phyloP scores from a whole-genome alignment of 768 basidiomycete species.

The Agaricus sinodeliciosus region DNA sequence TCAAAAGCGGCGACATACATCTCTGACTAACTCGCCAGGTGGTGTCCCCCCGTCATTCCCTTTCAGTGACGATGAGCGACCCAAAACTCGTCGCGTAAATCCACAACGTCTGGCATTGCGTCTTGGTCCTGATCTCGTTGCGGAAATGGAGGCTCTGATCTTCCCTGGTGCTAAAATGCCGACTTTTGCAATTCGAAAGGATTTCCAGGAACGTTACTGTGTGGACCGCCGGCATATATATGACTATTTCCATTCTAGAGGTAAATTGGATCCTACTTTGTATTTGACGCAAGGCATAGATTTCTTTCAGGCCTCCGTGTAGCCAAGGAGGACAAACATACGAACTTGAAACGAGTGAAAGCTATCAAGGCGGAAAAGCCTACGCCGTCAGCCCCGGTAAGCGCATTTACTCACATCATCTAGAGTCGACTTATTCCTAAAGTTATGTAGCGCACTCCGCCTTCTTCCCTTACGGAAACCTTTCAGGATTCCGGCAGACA shows the following conservation, averaged over 20 bases:
- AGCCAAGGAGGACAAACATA: slow-evolving; percentile 57
- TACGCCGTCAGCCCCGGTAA: neutral
- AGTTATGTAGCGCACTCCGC: neutral
- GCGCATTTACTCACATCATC: neutral
- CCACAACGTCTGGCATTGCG: slow-evolving; percentile 64
- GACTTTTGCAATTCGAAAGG: slow-evolving; percentile 60
- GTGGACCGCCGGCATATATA: slow-evolving; percentile 73
- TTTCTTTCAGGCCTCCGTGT: slow-evolving; percentile 42
- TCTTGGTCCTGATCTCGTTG: slow-evolving; percentile 58
- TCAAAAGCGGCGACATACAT: slow-evolving; percentile 17
- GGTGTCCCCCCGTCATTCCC: slow-evolving; percentile 15
- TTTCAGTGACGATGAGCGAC: slow-evolving; percentile 27
- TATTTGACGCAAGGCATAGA: neutral
- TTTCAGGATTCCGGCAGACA: neutral
- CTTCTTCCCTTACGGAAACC: neutral
- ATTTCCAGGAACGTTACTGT: slow-evolving; percentile 62
- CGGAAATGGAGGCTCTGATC: slow-evolving; percentile 68
- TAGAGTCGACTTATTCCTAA: neutral
- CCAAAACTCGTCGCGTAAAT: slow-evolving; percentile 52
- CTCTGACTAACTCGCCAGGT: slow-evolving; percentile 17
- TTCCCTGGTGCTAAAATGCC: slow-evolving; percentile 74
- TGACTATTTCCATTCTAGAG: slow-evolving; percentile 70
- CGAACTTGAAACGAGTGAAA: slow-evolving; percentile 42
- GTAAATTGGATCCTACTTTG: slow-evolving; percentile 13
- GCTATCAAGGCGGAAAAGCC: slow-evolving; percentile 25